Conservation (phyloP, 441 rosid species). For the Croton setiger region DNA sequence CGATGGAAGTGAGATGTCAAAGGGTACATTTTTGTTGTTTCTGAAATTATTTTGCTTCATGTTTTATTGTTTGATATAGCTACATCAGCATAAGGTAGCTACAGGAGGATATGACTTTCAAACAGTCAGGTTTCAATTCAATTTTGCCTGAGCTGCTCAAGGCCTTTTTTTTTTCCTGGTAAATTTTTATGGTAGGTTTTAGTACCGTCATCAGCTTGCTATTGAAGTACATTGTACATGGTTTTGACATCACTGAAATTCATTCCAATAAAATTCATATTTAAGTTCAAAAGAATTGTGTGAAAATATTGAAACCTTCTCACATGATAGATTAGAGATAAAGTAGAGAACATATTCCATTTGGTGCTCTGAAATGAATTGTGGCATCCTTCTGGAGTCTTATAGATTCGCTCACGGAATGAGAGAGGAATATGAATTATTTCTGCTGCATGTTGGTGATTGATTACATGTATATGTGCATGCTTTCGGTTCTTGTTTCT, state of each 20-base stretch:
- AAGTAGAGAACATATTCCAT: not conserved
- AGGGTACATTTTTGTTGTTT: conserved; percentile 18
- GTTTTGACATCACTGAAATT: not conserved
- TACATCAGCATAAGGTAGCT: not conserved
- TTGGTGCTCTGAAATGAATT: not conserved
- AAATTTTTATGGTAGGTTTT: conserved; percentile 2
- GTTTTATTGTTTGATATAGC: conserved; percentile 15
- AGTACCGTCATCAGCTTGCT: conserved; percentile 17
- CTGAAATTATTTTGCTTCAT: conserved; percentile 18
- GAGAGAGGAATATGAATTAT: not conserved
- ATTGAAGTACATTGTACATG: not conserved
- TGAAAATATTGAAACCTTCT: not conserved
- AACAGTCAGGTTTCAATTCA: conserved; percentile 8
- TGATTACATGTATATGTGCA: not conserved
- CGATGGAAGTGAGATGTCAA: conserved; percentile 66
- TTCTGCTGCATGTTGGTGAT: conserved; percentile 12
- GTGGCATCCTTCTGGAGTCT: not conserved
- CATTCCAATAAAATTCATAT: not conserved
- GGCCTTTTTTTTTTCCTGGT: not conserved
- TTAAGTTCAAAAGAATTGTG: conserved; percentile 6
- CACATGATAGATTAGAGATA: not conserved
- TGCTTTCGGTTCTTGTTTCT: conserved; percentile 11
- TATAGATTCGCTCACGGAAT: not conserved
- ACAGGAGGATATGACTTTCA: conserved; percentile 5
- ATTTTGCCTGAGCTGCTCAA: conserved; percentile 9